Percentiles rank a stretch among this genome's conserved stretches.
Evolutionary conservation across 2,329 filamentous ascomycete genomes (phyloP).

Genomic region (Escovopsis sp.): DNA sequence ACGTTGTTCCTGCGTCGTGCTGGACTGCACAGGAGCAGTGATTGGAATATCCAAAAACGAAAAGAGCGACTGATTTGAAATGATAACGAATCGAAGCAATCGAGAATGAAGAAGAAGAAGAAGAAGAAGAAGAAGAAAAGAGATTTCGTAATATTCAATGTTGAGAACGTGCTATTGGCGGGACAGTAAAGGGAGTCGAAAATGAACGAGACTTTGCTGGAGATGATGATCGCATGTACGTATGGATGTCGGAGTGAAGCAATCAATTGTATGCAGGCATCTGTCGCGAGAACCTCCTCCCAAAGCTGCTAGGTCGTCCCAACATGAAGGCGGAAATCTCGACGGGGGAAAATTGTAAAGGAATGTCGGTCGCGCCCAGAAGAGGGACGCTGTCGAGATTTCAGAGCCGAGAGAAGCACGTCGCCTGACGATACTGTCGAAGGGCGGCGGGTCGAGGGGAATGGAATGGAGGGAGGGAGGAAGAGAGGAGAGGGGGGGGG

Average conservation of each 20-base stretch:
- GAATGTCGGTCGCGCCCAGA: constrained; percentile 10
- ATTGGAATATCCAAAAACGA: constrained; percentile 9
- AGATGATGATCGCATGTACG: neutral
- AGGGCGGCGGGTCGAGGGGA: constrained; percentile 15
- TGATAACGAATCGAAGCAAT: too few species aligned
- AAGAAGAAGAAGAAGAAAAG: constrained; percentile 17
- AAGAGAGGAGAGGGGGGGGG: constrained; percentile 11
- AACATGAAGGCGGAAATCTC: constrained; percentile 11
- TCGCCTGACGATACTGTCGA: constrained; percentile 13
- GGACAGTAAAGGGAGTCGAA: too few species aligned
- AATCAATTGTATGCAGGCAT: constrained; percentile 18
- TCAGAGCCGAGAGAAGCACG: constrained; percentile 13
- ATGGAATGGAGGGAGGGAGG: constrained; percentile 14
- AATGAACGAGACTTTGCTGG: too few species aligned
- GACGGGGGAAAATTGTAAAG: neutral
- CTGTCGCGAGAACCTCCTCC: constrained; percentile 17
- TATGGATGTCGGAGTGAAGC: constrained; percentile 9
- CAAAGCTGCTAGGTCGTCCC: constrained; percentile 14
- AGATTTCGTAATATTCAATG: constrained; percentile 12
- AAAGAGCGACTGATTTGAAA: constrained; percentile 31
- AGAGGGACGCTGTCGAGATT: constrained; percentile 16
- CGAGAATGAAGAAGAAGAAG: too few species aligned
- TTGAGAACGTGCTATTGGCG: neutral
- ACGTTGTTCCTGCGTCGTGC: constrained; percentile 8
- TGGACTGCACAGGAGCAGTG: constrained; percentile 7